phyloP scores from a whole-genome alignment of 495 filamentous ascomycete species.

The Penicillium mononematosum region DNA sequence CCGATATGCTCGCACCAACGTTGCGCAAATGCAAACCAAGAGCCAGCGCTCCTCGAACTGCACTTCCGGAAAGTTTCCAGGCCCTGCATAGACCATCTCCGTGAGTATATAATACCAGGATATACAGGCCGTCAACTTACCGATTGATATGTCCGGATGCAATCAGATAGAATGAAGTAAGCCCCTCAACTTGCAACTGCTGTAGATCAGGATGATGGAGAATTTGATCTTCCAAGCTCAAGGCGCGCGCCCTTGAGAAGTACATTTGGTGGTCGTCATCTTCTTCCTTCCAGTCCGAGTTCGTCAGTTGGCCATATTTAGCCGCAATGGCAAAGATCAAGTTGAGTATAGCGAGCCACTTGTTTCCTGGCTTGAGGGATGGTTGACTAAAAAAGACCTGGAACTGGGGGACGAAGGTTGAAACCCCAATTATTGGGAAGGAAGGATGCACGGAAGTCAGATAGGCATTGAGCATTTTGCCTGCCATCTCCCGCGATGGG shows the following conservation, averaged over 20 bases:
- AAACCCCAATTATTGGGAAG: slow-evolving; percentile 58
- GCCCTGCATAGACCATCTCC: slow-evolving; percentile 41
- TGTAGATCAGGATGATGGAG: slow-evolving; percentile 55
- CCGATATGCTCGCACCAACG: slow-evolving; percentile 44
- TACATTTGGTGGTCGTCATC: slow-evolving; percentile 55
- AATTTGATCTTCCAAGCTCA: slow-evolving; percentile 51
- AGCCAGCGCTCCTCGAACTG: slow-evolving; percentile 54
- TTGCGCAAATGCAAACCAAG: slow-evolving; percentile 63
- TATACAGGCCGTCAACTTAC: slow-evolving; percentile 35
- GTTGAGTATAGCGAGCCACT: slow-evolving; percentile 61
- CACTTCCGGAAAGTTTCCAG: slow-evolving; percentile 59
- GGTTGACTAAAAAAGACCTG: slow-evolving; percentile 46
- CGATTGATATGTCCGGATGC: slow-evolving; percentile 58
- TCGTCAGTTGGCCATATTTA: slow-evolving; percentile 47
- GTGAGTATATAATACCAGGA: slow-evolving; percentile 11
- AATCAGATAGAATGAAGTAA: slow-evolving; percentile 60
- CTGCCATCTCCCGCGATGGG: slow-evolving; percentile 51
- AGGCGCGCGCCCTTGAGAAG: slow-evolving; percentile 52
- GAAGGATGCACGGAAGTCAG: slow-evolving; percentile 57
- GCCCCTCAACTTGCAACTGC: slow-evolving; percentile 57
- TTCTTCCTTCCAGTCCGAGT: slow-evolving; percentile 44
- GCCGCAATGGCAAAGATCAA: slow-evolving; percentile 62
- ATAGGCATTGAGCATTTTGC: slow-evolving; percentile 56
- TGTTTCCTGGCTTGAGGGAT: slow-evolving; percentile 37
- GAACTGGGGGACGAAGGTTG: slow-evolving; percentile 53